Evolutionary conservation across 805 yeast genomes (phyloP).

Genomic region (Monosporozyma yasuniensis): DNA sequence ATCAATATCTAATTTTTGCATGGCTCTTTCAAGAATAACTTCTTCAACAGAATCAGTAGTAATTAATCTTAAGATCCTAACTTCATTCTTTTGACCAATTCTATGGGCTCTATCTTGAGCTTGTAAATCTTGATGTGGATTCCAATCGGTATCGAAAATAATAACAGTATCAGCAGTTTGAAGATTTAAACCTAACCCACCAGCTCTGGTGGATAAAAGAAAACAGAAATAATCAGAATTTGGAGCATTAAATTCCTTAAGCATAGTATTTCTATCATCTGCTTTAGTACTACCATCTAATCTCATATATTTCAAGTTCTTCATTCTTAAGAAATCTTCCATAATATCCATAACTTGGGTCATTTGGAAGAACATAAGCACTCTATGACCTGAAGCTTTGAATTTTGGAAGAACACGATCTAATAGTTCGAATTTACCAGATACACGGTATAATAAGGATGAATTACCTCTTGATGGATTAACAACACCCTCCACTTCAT

Average conservation of each 20-base stretch:
- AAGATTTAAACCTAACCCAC: slow-evolving; percentile 90
- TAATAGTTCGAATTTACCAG: slow-evolving; percentile 87
- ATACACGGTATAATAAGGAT: slow-evolving; percentile 80
- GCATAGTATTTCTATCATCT: slow-evolving; percentile 76
- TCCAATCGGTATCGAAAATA: slow-evolving; percentile 97
- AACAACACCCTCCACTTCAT: slow-evolving; percentile 77
- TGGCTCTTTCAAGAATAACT: slow-evolving; percentile 86
- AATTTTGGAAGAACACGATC: slow-evolving; percentile 86
- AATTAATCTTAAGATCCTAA: slow-evolving; percentile 80
- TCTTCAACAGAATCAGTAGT: slow-evolving; percentile 93
- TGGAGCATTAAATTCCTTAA: slow-evolving; percentile 75
- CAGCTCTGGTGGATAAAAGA: slow-evolving; percentile 89
- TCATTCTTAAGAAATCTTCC: slow-evolving; percentile 82
- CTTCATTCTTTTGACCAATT: slow-evolving; percentile 97
- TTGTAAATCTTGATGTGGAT: slow-evolving; percentile 97
- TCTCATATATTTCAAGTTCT: slow-evolving; percentile 73
- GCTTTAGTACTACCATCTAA: slow-evolving; percentile 93
- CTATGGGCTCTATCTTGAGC: slow-evolving; percentile 99
- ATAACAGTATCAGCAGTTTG: slow-evolving; percentile 98
- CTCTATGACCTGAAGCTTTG: slow-evolving; percentile 78
- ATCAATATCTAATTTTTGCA: slow-evolving; percentile 86
- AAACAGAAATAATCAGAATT: slow-evolving; percentile 82
- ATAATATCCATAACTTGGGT: slow-evolving; percentile 97
- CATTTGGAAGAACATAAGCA: slow-evolving; percentile 92
- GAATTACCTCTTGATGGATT: slow-evolving; percentile 64